Base-by-base conservation (phyloP, 306 rosid genomes). In the Vigna unguiculata region DNA sequence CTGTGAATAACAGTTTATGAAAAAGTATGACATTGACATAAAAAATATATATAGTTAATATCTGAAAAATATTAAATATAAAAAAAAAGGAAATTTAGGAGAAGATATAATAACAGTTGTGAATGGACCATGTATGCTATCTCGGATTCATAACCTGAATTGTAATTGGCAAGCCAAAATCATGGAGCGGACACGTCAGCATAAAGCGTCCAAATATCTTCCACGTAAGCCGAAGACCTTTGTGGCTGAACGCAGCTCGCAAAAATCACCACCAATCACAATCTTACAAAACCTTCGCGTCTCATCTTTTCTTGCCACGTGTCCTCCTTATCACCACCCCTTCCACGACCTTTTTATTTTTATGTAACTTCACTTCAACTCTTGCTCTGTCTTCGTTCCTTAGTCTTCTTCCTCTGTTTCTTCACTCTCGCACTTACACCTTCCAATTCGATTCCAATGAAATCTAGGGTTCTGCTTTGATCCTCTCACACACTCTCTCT, bases 231-330 rank as follows among this genome's bases (percentile, higher is more conserved):
- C 1, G 58, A 74, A 4, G 7, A 11, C 7, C 3, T 49, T 38
- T 69, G 91, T 87, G 90, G 91, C 76, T 74, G 28, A 68, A 38
- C 9, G 12, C 52, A 22, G 49, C 78, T 76, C 64, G 83, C 74
- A 57, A 63, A 70, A 64, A 59, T 11, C 62, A 30, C n/a, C 16
- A 25, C 64, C 98, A 94, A 94, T 94, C 34, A 84, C 36, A 83
- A 32, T 16, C 81, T 62, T 75, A 16, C 63, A 59, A 78, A 38
- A 51, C 63, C 59, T 55, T 45, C 64, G 3, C 1, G 74, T 20
- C 92, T 83, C 84, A 90, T 92, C 93, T 84, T 59, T 5, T 0
- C 0, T 8, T 43, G 92, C 83, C 97, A 92, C 97, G 93, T 92
- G 98, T 87, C 88, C 53, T 43, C 15, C 78, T 68, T 25, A 57